Evolutionary conservation across 495 filamentous ascomycete genomes (phyloP).

Genomic region (Massariosphaeria phaeospora): DNA sequence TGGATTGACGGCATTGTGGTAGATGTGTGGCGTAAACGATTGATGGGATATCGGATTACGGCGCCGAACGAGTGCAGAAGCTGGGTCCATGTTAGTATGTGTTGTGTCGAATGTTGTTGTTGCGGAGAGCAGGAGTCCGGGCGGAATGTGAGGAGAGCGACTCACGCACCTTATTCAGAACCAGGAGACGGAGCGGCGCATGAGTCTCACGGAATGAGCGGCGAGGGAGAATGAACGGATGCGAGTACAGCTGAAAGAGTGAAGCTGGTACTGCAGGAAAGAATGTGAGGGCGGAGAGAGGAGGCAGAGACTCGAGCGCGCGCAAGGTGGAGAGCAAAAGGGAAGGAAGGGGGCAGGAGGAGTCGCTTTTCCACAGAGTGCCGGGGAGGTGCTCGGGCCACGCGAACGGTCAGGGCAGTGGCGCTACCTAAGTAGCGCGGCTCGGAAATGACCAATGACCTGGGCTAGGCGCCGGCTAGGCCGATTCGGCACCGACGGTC

Average conservation of each 20-base stretch:
- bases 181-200: neutral
- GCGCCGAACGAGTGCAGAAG: slow-evolving; percentile 20
- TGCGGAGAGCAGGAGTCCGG: slow-evolving; percentile 4
- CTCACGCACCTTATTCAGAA: slow-evolving; percentile 24
- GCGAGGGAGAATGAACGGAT: slow-evolving; percentile 47
- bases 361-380: too few species aligned
- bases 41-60: slow-evolving; percentile 6
- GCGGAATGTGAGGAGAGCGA: slow-evolving; percentile 25
- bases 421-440: slow-evolving; percentile 1
- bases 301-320: slow-evolving; percentile 25
- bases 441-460: slow-evolving; percentile 12
- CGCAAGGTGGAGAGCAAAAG: slow-evolving; percentile 44
- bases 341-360: slow-evolving; percentile 1
- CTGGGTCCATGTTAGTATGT: slow-evolving; percentile 15
- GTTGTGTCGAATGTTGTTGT: neutral
- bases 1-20: slow-evolving; percentile 26
- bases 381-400: too few species aligned
- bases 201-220: slow-evolving; percentile 11
- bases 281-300: slow-evolving; percentile 18
- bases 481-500: slow-evolving; percentile 1
- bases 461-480: slow-evolving; percentile 3
- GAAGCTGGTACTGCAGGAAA: slow-evolving; percentile 64
- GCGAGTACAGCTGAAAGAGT: slow-evolving; percentile 74
- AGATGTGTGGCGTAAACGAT: neutral
- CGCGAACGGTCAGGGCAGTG: too few species aligned